These are phyloP conservation scores for Mortierella sp. DNA, from an alignment of 371 early-diverging fungal genomes.

Conservation along the genomic window DNA sequence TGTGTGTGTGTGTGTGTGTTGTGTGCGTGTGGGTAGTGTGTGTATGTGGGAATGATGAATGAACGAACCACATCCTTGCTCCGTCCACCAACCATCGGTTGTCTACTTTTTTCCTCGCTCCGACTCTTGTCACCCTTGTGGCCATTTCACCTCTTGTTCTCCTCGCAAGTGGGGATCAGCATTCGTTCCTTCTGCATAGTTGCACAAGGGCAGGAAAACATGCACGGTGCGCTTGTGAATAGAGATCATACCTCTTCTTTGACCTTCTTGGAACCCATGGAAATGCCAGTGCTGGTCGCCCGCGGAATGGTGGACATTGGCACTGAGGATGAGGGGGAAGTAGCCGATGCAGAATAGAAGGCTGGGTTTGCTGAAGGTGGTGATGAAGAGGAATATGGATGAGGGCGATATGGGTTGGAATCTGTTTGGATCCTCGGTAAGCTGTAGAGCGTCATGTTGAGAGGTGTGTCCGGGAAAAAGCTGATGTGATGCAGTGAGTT, in stretches of 20 bases:
- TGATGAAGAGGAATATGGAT: conserved; percentile 12
- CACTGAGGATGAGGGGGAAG: conserved; percentile 6
- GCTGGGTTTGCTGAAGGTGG: conserved; percentile 6
- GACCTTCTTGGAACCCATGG: conserved; percentile 20
- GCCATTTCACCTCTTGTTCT: too few species aligned
- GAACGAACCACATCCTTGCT: conserved; percentile 18
- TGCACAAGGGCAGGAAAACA: background rate
- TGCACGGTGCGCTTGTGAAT: conserved; percentile 3
- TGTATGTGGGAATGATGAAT: conserved; percentile 12
- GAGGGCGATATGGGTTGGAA: conserved; percentile 1
- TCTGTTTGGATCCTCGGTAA: conserved; percentile 19
- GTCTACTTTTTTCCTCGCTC: background rate
- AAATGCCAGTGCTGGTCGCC: conserved; percentile 3
- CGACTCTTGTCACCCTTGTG: background rate
- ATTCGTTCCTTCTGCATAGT: background rate
- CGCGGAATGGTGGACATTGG: conserved; percentile 2
- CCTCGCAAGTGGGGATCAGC: conserved; percentile 3
- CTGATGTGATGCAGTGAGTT: background rate
- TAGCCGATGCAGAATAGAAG: conserved; percentile 12
- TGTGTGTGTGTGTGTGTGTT: background rate
- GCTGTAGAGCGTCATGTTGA: conserved; percentile 13
- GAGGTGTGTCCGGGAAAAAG: background rate
- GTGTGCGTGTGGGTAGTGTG: background rate
- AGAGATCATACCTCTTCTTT: conserved; percentile 34
- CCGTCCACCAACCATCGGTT: too few species aligned